Base-by-base conservation (phyloP, 2,329 filamentous ascomycete species). In the Colletotrichum tabaci region DNA sequence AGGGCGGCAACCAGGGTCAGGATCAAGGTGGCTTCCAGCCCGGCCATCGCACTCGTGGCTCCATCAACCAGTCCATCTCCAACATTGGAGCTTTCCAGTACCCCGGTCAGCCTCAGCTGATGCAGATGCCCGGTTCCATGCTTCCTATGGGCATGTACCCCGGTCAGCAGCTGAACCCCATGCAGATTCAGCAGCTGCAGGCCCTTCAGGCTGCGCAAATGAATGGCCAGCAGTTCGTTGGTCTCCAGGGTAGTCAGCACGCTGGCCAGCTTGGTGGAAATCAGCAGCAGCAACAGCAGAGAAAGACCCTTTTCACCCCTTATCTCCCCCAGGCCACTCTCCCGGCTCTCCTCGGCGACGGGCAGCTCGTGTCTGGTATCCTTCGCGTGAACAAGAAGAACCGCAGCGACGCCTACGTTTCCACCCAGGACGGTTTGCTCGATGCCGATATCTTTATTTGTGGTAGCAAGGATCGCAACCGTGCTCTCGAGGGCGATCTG, bases 361-460 rank as follows among this genome's bases (percentile, higher is more conserved):
- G 96, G 21, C 95, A 98, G 82, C 92, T 99, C 69, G 96, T 99
- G 66, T 96, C 96, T 73, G 96, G 96, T 85, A 95, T 98, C 76
- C 92, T 99, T 63, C 94, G 96, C 72, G 96, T 99, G 75, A 99
- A 99, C 90, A 99, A 98, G 88, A 99, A 99, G 88, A 99, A 99
- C 84, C 93, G 96, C 74, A 98, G 96, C 77, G 96, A 99, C 83
- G 96, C 96, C 38, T 99, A 99, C 78, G 96, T 99, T 66, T 96
- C 96, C 13, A 98, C 95, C 15, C 91, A 93, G 73, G 96, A 99
- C 80, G 91, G 91, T 57, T 85, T 93, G 72, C 88, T 99, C 58
- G 96, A 98, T 83, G 96, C 96, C 53, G 96, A 99, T 80, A 99
- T 99, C 79, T 99, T 99, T 84, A 99, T 99, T 79, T 99, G 96